Conservation (phyloP, 805 yeast species). For the Yarrowia hollandica region DNA sequence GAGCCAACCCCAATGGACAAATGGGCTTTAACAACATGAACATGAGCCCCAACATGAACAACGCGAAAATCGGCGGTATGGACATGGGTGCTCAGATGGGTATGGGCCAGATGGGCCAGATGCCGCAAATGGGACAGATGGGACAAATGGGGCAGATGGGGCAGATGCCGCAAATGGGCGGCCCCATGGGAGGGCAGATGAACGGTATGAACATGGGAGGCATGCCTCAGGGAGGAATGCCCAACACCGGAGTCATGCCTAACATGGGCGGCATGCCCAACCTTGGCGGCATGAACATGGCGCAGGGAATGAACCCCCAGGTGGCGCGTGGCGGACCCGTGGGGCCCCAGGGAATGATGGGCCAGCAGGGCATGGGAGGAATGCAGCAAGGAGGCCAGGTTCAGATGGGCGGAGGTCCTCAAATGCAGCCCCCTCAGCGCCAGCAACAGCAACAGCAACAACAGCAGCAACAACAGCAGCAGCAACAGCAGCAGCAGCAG, state of each 20-base stretch:
- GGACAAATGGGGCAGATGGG: background rate
- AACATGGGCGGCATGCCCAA: constrained; percentile 31
- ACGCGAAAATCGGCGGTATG: constrained; percentile 24
- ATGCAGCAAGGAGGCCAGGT: constrained; percentile 13
- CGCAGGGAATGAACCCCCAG: constrained; percentile 23
- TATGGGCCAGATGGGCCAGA: constrained; percentile 9
- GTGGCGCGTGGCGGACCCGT: constrained; percentile 13
- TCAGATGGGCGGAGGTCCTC: constrained; percentile 21
- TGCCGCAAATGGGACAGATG: constrained; percentile 9
- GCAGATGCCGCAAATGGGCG: background rate
- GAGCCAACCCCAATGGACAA: constrained; percentile 18
- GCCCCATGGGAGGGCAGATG: constrained; percentile 19
- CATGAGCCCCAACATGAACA: constrained; percentile 26
- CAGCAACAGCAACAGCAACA: constrained; percentile 30
- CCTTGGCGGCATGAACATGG: constrained; percentile 10
- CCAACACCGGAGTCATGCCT: background rate
- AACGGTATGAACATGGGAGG: constrained; percentile 32
- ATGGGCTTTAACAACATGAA: constrained; percentile 18
- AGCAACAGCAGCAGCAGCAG: constrained; percentile 28
- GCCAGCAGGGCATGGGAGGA: constrained; percentile 12
- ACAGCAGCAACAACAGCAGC: constrained; percentile 30
- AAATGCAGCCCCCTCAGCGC: constrained; percentile 32
- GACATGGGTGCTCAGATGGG: constrained; percentile 17
- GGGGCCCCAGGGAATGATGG: constrained; percentile 25
- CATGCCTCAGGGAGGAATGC: background rate